These are phyloP conservation scores for Phellopilus nigrolimitatus DNA, from an alignment of 1,284 basidiomycete genomes.

Conservation along the genomic window DNA sequence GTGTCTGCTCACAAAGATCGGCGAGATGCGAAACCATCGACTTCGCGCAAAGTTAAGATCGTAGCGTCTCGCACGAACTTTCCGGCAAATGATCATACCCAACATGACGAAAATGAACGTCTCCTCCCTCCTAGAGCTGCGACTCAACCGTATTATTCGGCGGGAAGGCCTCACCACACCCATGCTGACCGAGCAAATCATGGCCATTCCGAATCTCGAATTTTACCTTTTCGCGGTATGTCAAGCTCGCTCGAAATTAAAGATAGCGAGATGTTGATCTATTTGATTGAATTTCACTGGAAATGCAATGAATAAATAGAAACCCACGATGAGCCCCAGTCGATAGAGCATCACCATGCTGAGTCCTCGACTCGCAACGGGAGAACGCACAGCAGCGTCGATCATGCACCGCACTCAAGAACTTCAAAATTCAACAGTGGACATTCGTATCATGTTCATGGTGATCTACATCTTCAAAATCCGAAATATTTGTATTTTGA, in stretches of 20 bases:
- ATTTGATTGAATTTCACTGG: background rate
- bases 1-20: too few relatives aligned
- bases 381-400: background rate
- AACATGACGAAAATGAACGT: background rate
- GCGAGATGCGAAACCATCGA: too few relatives aligned
- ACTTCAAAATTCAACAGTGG: background rate
- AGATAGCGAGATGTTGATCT: background rate
- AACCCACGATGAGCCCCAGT: conserved; percentile 3
- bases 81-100: background rate
- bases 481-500: background rate
- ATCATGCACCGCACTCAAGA: background rate
- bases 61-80: background rate
- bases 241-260: background rate
- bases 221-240: background rate
- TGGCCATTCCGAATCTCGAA: background rate
- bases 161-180: background rate
- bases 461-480: background rate
- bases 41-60: too few relatives aligned
- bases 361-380: background rate
- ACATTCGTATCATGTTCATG: background rate
- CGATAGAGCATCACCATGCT: background rate
- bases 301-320: background rate
- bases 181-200: background rate
- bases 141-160: background rate
- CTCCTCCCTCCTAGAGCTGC: background rate